A percentile compares a stretch with the other conserved stretches of the same genome.
These are phyloP conservation scores for Tricholoma hemisulphureum DNA, from an alignment of 768 basidiomycete species.

Conservation along the genomic window DNA sequence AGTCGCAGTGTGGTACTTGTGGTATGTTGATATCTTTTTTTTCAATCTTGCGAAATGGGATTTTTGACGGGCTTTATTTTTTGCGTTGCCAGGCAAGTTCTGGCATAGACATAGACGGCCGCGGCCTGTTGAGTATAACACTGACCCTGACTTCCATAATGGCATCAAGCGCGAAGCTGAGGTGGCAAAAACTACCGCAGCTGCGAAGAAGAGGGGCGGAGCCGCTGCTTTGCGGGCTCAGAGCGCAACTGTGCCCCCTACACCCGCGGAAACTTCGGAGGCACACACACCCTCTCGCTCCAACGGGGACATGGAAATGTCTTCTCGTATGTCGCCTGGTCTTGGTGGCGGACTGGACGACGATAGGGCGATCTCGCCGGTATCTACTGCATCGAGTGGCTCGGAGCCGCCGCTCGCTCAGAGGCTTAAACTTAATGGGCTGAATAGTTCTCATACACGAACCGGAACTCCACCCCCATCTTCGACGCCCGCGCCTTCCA, in stretches of 20 bases:
- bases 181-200: constrained; percentile 41
- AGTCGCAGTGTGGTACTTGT: constrained; percentile 89
- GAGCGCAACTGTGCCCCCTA: constrained; percentile 37
- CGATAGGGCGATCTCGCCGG: constrained; percentile 66
- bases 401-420: constrained; percentile 76
- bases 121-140: constrained; percentile 76
- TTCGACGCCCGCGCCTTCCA: constrained; percentile 19
- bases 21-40: constrained; percentile 51
- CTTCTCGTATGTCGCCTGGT: constrained; percentile 34
- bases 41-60: constrained; percentile 6
- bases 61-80: constrained; percentile 8
- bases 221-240: constrained; percentile 50
- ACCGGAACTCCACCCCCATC: constrained; percentile 19
- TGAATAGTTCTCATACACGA: constrained; percentile 28
- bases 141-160: constrained; percentile 69
- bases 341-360: constrained; percentile 34
- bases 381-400: constrained; percentile 69
- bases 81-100: constrained; percentile 67
- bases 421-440: constrained; percentile 59
- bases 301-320: constrained; percentile 33
- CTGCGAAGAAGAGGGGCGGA: constrained; percentile 57
- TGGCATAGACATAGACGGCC: constrained; percentile 86
- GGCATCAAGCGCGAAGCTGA: constrained; percentile 58
- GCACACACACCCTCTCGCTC: constrained; percentile 52
- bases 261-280: constrained; percentile 43